These are phyloP conservation scores for Suillus bovinus DNA, from an alignment of 768 basidiomycete species.

Conservation along the genomic window DNA sequence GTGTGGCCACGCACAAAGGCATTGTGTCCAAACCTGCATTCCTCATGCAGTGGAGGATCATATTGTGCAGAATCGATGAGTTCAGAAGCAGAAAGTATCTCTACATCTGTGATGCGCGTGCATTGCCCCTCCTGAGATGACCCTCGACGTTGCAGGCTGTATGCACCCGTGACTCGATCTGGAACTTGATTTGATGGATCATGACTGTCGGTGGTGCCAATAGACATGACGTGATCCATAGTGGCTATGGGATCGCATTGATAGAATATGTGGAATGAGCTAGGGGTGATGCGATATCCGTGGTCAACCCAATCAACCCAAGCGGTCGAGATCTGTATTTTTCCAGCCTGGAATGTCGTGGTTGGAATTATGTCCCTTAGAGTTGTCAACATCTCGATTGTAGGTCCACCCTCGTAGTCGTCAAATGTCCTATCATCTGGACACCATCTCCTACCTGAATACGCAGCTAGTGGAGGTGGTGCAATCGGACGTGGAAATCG, in stretches of 20 bases:
- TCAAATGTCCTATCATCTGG: background rate
- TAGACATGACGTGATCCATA: background rate
- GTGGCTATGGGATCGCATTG: background rate
- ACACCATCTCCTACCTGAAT: slow-evolving; percentile 1
- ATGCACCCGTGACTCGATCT: background rate
- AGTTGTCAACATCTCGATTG: background rate
- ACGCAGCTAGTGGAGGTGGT: background rate
- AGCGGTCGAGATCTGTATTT: background rate
- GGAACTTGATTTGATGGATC: background rate
- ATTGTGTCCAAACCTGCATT: background rate
- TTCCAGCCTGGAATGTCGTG: background rate
- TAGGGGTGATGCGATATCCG: background rate
- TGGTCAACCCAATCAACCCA: background rate
- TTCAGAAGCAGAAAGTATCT: background rate
- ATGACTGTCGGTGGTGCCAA: background rate
- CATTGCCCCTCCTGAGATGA: rapidly evolving
- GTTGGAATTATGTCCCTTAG: background rate
- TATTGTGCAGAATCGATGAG: background rate
- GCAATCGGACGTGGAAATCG: background rate
- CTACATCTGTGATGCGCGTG: background rate
- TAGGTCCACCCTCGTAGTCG: too few relatives aligned
- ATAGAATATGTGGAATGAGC: background rate
- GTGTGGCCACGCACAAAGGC: background rate
- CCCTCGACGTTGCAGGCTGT: background rate
- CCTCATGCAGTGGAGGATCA: background rate